Evolutionary conservation across 257 asterid species (phyloP).

Genomic region (Craterostigma plantagineum): DNA sequence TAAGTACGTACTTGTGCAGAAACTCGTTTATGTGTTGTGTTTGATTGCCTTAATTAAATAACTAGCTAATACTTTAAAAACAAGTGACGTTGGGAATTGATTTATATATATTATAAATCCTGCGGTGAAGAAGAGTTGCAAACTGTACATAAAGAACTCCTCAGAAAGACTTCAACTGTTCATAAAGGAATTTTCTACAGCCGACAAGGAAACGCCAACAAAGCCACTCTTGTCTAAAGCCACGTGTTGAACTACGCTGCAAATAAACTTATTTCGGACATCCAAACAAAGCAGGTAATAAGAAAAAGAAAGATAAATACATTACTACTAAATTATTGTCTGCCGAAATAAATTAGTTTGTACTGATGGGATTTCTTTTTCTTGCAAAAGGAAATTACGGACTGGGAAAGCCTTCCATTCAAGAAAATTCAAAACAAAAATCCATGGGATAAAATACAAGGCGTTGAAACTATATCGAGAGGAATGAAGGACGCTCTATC

Average conservation of each 20-base stretch:
- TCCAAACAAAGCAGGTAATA: constrained; percentile 58
- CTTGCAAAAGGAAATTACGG: constrained; percentile 81
- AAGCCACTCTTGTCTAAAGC: constrained; percentile 39
- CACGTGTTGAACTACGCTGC: constrained; percentile 27
- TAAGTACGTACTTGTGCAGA: too few relatives aligned
- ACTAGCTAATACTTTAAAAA: neutral
- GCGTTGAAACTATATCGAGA: constrained; percentile 36
- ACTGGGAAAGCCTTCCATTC: constrained; percentile 49
- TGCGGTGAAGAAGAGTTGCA: constrained; percentile 56
- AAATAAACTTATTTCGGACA: constrained; percentile 32
- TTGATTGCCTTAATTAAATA: too few relatives aligned
- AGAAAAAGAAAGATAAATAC: neutral
- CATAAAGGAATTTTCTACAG: constrained; percentile 45
- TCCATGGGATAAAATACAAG: constrained; percentile 30
- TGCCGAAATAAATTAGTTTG: too few relatives aligned
- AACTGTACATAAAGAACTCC: constrained; percentile 34
- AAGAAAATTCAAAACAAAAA: constrained; percentile 28
- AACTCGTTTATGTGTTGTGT: too few relatives aligned
- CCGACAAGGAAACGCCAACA: constrained; percentile 29
- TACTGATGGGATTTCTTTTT: too few relatives aligned
- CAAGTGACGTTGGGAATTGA: neutral
- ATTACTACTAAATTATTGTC: too few relatives aligned
- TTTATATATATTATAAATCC: constrained; percentile 4
- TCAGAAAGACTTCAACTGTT: constrained; percentile 37
- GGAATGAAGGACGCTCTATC: constrained; percentile 65